Conservation (phyloP, 1,139 yeast species). For the Yamadazyma triangularis region DNA sequence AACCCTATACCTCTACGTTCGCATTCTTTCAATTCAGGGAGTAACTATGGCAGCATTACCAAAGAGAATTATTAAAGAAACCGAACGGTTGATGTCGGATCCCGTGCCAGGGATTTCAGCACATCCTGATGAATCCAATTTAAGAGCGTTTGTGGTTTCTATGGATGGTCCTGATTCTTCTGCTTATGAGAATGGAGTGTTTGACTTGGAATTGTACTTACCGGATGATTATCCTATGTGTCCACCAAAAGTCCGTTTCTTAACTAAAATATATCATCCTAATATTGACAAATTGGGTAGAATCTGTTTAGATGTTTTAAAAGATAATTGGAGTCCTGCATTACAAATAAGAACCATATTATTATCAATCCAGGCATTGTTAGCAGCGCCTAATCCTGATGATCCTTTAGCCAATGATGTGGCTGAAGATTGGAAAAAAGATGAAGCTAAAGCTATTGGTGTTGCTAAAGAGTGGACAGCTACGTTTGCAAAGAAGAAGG, state of each 20-base stretch:
- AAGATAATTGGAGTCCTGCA: slow-evolving; percentile 97
- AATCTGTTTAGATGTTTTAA: slow-evolving; percentile 90
- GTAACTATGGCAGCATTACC: slow-evolving; percentile 73
- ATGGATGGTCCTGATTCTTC: slow-evolving; percentile 88
- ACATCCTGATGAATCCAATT: slow-evolving; percentile 86
- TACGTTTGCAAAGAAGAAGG: slow-evolving; percentile 46
- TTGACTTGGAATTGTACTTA: slow-evolving; percentile 69
- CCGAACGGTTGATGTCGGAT: slow-evolving; percentile 85
- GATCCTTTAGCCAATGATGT: slow-evolving; percentile 98
- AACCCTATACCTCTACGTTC: too few relatives aligned
- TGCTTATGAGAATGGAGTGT: slow-evolving; percentile 77
- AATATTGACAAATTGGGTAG: slow-evolving; percentile 94
- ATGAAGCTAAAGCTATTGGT: slow-evolving; percentile 72
- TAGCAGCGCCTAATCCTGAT: slow-evolving; percentile 97
- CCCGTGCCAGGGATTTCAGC: slow-evolving; percentile 98
- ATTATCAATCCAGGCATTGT: slow-evolving; percentile 84
- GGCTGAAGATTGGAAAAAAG: slow-evolving; percentile 92
- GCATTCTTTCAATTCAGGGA: too few relatives aligned
- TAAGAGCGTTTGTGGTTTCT: slow-evolving; percentile 79
- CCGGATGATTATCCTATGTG: slow-evolving; percentile 93
- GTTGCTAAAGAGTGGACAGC: slow-evolving; percentile 87
- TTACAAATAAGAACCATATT: slow-evolving; percentile 92
- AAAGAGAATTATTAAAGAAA: slow-evolving; percentile 89
- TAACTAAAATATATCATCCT: slow-evolving; percentile 94
- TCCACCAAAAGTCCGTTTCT: slow-evolving; percentile 89